Percentiles rank a stretch among this genome's conserved stretches.
Evolutionary conservation across 345 rosid genomes (phyloP).

Genomic region (Combretum micranthum): DNA sequence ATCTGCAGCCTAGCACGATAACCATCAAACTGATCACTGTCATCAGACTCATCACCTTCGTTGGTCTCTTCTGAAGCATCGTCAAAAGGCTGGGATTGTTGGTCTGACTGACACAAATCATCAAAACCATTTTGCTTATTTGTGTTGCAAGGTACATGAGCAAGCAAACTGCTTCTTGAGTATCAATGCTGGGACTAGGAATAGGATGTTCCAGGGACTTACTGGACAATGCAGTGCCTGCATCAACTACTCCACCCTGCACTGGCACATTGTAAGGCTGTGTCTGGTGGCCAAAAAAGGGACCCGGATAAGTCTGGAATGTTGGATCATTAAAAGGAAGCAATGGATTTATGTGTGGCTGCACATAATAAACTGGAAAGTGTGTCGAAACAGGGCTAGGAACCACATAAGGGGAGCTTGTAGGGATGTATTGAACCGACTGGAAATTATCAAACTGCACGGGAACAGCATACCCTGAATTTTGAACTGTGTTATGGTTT

Average conservation of each 20-base stretch:
- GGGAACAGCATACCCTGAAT: slow-evolving; percentile 35
- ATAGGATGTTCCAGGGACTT: slow-evolving; percentile 25
- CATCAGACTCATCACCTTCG: slow-evolving; percentile 1
- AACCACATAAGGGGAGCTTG: slow-evolving; percentile 26
- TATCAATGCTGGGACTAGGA: slow-evolving; percentile 8
- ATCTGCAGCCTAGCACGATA: slow-evolving; percentile 52
- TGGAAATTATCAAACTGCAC: slow-evolving; percentile 32
- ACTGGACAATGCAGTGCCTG: slow-evolving; percentile 9
- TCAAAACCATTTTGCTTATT: slow-evolving; percentile 15
- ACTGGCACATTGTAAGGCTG: slow-evolving; percentile 22
- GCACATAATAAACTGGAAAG: slow-evolving; percentile 28
- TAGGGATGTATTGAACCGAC: slow-evolving; percentile 30
- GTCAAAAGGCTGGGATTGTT: slow-evolving; percentile 28
- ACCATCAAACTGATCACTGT: slow-evolving; percentile 33
- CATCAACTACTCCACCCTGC: slow-evolving; percentile 24
- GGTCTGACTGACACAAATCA: slow-evolving; percentile 24
- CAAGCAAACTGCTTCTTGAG: slow-evolving; percentile 8
- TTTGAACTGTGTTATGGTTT: slow-evolving; percentile 23
- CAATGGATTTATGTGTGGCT: slow-evolving; percentile 15
- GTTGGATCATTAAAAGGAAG: slow-evolving; percentile 36
- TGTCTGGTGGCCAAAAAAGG: slow-evolving; percentile 30
- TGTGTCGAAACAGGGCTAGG: slow-evolving; percentile 32
- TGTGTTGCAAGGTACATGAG: slow-evolving; percentile 13
- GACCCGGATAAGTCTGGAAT: slow-evolving; percentile 41
- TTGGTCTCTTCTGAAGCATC: slow-evolving; percentile 26